Conservation (phyloP, 2,329 filamentous ascomycete genomes). For the Colletotrichum sojae region DNA sequence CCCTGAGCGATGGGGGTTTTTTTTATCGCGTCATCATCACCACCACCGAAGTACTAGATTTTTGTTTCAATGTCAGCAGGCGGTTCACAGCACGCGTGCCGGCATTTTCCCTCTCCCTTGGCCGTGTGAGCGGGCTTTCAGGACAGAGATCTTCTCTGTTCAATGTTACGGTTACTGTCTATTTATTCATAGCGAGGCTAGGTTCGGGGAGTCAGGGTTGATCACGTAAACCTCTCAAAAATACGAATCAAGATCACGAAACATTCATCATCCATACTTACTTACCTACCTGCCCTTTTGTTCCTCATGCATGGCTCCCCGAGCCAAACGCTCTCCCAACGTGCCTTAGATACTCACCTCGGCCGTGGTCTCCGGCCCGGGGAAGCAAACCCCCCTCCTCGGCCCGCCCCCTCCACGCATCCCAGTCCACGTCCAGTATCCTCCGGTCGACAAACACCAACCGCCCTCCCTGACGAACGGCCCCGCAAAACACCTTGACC, state of each 20-base stretch:
- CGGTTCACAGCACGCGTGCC: constrained; percentile 21
- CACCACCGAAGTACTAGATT: too few species aligned
- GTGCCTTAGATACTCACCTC: constrained; percentile 16
- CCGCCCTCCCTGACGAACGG: constrained; percentile 27
- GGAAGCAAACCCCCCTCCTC: constrained; percentile 7
- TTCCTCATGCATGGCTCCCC: background rate
- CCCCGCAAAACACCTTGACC: constrained; percentile 35
- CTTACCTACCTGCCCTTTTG: background rate
- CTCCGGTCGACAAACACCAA: constrained; percentile 35
- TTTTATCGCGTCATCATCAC: background rate
- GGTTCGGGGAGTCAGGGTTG: too few species aligned
- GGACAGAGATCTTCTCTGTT: too few species aligned
- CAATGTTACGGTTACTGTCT: background rate
- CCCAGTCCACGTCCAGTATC: constrained; percentile 22
- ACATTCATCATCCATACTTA: background rate
- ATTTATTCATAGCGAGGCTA: too few species aligned
- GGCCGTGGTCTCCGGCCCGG: background rate
- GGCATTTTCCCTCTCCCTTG: too few species aligned
- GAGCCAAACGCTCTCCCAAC: constrained; percentile 8
- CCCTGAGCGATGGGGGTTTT: background rate
- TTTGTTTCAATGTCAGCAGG: background rate
- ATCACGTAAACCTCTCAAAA: too few species aligned
- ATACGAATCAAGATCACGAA: background rate
- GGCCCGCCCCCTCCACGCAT: constrained; percentile 24
- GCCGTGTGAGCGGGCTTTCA: too few species aligned